Evolutionary conservation across 169 alveolate species (phyloP).

Genomic region (Cryptosporidium bovis): DNA sequence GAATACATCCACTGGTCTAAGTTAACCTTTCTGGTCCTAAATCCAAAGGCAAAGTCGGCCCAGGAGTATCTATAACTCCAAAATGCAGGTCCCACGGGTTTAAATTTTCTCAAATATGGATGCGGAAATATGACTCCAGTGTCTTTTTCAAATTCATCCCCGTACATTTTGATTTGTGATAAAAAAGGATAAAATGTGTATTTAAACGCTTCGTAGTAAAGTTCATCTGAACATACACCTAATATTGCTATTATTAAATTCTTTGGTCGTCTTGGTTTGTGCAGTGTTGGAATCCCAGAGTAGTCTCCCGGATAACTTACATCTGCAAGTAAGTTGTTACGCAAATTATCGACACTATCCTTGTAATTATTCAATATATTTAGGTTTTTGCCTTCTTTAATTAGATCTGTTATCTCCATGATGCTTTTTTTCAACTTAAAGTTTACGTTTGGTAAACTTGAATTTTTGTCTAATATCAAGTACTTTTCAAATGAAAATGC

Average conservation of each 20-base stretch:
- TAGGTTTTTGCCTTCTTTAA: neutral
- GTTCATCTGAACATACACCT: constrained; percentile 63
- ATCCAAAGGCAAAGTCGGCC: constrained; percentile 68
- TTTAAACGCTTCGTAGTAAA: constrained; percentile 62
- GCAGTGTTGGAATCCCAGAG: constrained; percentile 3
- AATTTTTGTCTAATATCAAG: constrained; percentile 27
- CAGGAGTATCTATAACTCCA: constrained; percentile 46
- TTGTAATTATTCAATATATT: neutral
- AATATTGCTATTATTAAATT: constrained; percentile 23
- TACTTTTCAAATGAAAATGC: constrained; percentile 47
- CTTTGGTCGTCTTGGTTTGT: constrained; percentile 63
- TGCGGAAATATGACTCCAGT: constrained; percentile 55
- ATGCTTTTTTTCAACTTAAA: neutral
- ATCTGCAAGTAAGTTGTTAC: neutral
- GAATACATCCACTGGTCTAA: constrained; percentile 67
- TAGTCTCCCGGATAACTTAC: constrained; percentile 45
- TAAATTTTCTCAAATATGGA: constrained; percentile 56
- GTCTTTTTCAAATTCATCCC: constrained; percentile 18
- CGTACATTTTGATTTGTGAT: constrained; percentile 56
- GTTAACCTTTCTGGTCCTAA: constrained; percentile 12
- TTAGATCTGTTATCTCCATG: too few relatives aligned
- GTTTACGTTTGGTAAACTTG: neutral
- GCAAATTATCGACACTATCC: neutral
- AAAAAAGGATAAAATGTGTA: constrained; percentile 56
- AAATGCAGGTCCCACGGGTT: constrained; percentile 11